Conservation (phyloP, 352 stramenopile genomes). For the Globisporangium paddicum region DNA sequence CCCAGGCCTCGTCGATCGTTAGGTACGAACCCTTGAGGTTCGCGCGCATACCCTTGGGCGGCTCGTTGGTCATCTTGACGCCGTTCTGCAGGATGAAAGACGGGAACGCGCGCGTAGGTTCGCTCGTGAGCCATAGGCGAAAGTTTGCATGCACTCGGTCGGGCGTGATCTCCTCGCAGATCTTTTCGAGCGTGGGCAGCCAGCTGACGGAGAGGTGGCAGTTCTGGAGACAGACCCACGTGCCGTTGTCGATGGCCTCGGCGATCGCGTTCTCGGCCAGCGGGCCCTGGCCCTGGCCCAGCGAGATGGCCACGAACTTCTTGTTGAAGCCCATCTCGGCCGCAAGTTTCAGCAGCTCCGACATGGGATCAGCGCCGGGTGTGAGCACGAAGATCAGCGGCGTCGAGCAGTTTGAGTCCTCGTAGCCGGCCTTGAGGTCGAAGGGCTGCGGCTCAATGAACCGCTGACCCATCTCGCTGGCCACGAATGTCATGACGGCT, state of each 20-base stretch:
- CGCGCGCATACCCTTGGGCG: conserved; percentile 91
- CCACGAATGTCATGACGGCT: conserved; percentile 89
- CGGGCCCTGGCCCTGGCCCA: conserved; percentile 92
- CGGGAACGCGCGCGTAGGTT: conserved; percentile 91
- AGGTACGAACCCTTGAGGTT: conserved; percentile 93
- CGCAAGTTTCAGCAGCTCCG: conserved; percentile 90
- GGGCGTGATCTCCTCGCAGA: conserved; percentile 92
- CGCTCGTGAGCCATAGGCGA: conserved; percentile 92
- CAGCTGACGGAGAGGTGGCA: conserved; percentile 94
- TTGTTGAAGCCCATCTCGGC: conserved; percentile 90
- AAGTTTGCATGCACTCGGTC: conserved; percentile 92
- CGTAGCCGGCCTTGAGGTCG: conserved; percentile 89
- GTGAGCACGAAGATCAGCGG: conserved; percentile 95
- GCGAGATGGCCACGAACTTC: conserved; percentile 91
- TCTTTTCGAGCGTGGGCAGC: conserved; percentile 92
- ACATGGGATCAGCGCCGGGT: conserved; percentile 93
- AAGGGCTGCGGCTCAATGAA: conserved; percentile 95
- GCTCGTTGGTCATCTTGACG: conserved; percentile 96
- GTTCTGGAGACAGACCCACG: conserved; percentile 96
- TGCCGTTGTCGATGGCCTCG: conserved; percentile 90
- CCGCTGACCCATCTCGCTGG: conserved; percentile 79
- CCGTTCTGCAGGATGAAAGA: conserved; percentile 92
- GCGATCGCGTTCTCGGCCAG: conserved; percentile 92
- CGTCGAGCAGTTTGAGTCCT: conserved; percentile 92
- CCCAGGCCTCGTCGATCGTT: conserved; percentile 75